Base-by-base conservation (phyloP, 1,284 basidiomycete species). In the Sporisorium graminicola region DNA sequence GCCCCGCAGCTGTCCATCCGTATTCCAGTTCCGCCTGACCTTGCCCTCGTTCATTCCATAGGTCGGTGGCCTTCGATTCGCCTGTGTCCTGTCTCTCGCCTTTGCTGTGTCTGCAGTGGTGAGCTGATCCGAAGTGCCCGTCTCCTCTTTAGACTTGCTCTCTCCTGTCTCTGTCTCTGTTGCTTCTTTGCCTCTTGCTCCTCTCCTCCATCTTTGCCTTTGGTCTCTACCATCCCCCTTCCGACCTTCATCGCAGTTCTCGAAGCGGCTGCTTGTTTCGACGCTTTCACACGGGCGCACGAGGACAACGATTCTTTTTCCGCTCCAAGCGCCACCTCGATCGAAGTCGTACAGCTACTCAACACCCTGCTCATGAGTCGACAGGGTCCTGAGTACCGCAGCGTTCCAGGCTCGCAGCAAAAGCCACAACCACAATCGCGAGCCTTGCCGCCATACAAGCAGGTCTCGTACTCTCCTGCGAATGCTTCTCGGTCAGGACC, bases 381-480 rank as follows among this genome's bases (percentile, higher is more conserved):
- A 18, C 51, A 52, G 5, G 40, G 53, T 10, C 62, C 27, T 22
- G 42, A 58, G 16, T 69, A 68, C 33, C 58, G 50, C 53, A 69
- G 62, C 51, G 58, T 62, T 10, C 65, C 64, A 10, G 55, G 59
- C 1, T 29, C 60, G 22, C 57, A 57, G 24, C 60, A 44, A 22
- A 50, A 37, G 22, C 16, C 29, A 40, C 54, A 65, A 43, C 31
- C 51, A 14, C 55, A 37, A 10, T 20, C 37, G 44, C 54, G 57
- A 47, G 47, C 42, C 10, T 33, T 74, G 72, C 72, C 62, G 1
- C 63, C 72, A 3, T 74, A 69, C 63, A 74, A 74, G 44, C 62
- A 74, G 37, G 72, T 69, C 51, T 56, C 61, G 0, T 69, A 65
- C 26, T 61, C 55, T 5, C 65, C 71, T 13, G 58, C 69, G 7